Base-by-base conservation (phyloP, 345 rosid species). In the Sisymbrium irio region DNA sequence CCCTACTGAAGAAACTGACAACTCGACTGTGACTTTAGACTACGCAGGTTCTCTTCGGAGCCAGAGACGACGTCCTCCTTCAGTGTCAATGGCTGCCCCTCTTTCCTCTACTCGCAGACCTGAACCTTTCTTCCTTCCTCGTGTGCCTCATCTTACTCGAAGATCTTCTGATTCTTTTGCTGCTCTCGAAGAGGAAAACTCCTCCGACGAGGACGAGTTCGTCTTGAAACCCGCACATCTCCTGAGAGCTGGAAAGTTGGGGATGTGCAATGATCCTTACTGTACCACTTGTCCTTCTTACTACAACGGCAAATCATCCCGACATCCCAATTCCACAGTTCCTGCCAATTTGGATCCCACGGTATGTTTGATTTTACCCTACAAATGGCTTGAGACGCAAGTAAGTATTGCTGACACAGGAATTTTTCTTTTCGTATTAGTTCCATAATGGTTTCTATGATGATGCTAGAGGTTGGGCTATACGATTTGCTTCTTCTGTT, bases 231-330 rank as follows among this genome's bases (percentile, higher is more conserved):
- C 89, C 76, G 84, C 81, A 40, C 86, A 91, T 86, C 78, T 89
- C 70, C 22, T 82, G 75, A 87, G 87, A 83, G 91, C 98, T 75
- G 96, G 98, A n/a, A 91, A 83, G 54, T 56, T 87, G 60, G 97
- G 97, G 27, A 78, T 84, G 89, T 45, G 51, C 51, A 17, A 45
- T 45, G 11, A 45, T 17, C 51, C 51, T 17, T 45, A 45, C 22
- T 45, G 51, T 8, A 17, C 22, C 18, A 15, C 19, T 44, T 17
- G 49, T 44, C 49, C 18, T 44, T 44, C 18, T 44, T 44, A 44
- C 49, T n/a, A 44, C 49, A 44, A 44, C 19, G 3, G 0, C 9
- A 6, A n/a, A 44, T n/a, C 49, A 44, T 44, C 7, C 49, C 9
- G 19, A 17, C 7, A 2, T 44, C 17, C 51, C 51, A 46, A 46